phyloP scores from a whole-genome alignment of 768 basidiomycete species.

The Russula griseocarnosa region DNA sequence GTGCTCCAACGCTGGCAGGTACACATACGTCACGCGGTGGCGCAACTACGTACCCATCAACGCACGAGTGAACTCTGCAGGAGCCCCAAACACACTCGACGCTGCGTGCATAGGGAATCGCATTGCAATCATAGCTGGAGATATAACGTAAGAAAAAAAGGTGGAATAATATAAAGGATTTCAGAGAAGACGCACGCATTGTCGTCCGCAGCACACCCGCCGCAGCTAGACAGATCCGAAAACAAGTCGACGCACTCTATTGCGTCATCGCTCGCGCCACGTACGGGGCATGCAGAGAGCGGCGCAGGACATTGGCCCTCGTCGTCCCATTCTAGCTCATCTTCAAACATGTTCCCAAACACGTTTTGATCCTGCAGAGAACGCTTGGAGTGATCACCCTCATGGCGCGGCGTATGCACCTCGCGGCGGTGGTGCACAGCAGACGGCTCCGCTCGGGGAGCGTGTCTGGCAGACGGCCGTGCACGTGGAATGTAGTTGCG shows the following conservation, averaged over 20 bases:
- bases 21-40: conserved; percentile 28
- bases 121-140: conserved; percentile 33
- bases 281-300: conserved; percentile 17
- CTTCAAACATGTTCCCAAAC: not conserved
- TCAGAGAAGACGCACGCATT: conserved; percentile 26
- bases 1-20: not conserved
- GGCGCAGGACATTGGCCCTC: conserved; percentile 12
- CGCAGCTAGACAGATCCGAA: conserved; percentile 34
- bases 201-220: conserved; percentile 34
- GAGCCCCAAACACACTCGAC: conserved; percentile 33
- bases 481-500: not conserved
- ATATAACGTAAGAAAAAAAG: conserved; percentile 4
- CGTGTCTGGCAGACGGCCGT: not conserved
- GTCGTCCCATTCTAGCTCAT: not conserved
- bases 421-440: not conserved
- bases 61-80: conserved; percentile 33
- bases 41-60: conserved; percentile 29
- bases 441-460: not conserved
- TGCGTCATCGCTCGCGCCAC: conserved; percentile 24
- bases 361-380: not conserved
- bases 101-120: conserved; percentile 29
- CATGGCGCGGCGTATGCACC: not conserved
- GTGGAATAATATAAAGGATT: not conserved
- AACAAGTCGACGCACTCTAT: conserved; percentile 35
- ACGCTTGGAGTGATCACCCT: not conserved